A percentile compares a stretch with the other conserved stretches of the same genome.
Conservation (phyloP, 306 rosid genomes). For the Cucumis sativus region Cucumber_9930_V3 NC_026655.2:26499001-26499500, state of each 20-base stretch:
- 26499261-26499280: not conserved
- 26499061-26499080: not conserved
- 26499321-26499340: not conserved
- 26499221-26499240: not conserved
- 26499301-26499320: not conserved
- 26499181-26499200: not conserved
- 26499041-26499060: not conserved
- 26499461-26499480: constrained; percentile 66
- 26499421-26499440: not conserved
- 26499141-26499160: not conserved
- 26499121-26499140: not conserved
- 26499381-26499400: not conserved
- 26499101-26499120: not conserved
- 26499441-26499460: not conserved
- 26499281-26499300: not conserved
- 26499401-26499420: not conserved
- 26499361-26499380: not conserved
- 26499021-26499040: not conserved
- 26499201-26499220: not conserved
- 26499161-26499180: not conserved
- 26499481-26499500: constrained; percentile 51
- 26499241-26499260: not conserved
- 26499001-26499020: not conserved
- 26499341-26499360: not conserved
- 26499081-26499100: not conserved